These are phyloP conservation scores for Pestalotiopsis fici DNA, from an alignment of 2,329 filamentous ascomycete species.

Conservation along the genomic window DNA sequence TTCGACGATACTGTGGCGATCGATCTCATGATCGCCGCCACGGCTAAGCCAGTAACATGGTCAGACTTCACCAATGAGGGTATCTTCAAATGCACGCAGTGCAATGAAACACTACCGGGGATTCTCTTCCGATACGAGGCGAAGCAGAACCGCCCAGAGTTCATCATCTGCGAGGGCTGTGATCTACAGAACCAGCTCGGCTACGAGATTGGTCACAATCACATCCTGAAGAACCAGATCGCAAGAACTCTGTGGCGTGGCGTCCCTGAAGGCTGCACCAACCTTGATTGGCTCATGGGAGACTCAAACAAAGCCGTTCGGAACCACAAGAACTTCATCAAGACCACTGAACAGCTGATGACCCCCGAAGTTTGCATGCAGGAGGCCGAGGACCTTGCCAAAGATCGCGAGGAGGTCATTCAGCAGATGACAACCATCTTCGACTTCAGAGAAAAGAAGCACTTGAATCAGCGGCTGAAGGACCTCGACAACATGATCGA, in stretches of 20 bases:
- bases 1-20: not conserved
- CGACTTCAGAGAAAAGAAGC: not conserved
- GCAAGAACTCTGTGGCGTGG: not conserved
- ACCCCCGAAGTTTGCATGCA: not conserved
- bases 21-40: not conserved
- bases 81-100: not conserved
- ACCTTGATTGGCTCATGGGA: not conserved
- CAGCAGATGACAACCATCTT: not conserved
- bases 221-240: not conserved
- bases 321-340: not conserved
- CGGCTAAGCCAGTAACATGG: not conserved
- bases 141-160: not conserved
- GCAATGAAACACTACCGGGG: not conserved
- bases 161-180: conserved; percentile 4
- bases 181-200: not conserved
- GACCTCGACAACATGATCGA: not conserved
- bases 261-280: not conserved
- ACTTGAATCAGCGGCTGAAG: not conserved
- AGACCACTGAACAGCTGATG: not conserved
- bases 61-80: conserved; percentile 7
- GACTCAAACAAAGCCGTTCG: not conserved
- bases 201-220: not conserved
- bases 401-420: not conserved
- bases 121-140: not conserved
- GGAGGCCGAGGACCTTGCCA: not conserved